These are phyloP conservation scores for Torulaspora indica DNA, from an alignment of 805 yeast species.

Conservation along the genomic window DNA sequence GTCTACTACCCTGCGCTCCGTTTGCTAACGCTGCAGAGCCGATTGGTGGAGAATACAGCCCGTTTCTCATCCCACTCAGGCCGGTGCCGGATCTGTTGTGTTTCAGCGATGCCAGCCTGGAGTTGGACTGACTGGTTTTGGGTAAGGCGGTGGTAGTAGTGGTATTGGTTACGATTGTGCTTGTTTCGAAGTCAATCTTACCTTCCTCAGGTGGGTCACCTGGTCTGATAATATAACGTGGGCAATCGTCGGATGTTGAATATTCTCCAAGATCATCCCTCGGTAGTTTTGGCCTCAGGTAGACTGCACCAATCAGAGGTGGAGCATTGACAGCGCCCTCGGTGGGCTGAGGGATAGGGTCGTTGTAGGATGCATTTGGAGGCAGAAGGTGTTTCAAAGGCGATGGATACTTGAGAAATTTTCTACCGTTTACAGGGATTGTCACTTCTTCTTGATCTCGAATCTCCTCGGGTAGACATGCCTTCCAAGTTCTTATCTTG, in stretches of 20 bases:
- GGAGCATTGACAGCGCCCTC: conserved; percentile 84
- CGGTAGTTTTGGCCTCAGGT: conserved; percentile 64
- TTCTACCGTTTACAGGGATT: conserved; percentile 61
- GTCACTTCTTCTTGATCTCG: conserved; percentile 79
- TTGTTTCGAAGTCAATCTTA: conserved; percentile 31
- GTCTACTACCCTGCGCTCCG: conserved; percentile 5
- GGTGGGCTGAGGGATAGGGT: conserved; percentile 77
- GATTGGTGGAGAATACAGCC: conserved; percentile 17
- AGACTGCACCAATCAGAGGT: conserved; percentile 91
- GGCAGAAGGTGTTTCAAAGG: conserved; percentile 79
- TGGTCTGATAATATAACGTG: conserved; percentile 43
- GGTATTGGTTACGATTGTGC: conserved; percentile 27
- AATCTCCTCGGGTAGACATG: conserved; percentile 95
- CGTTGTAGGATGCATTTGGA: conserved; percentile 63
- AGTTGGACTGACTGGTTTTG: conserved; percentile 22
- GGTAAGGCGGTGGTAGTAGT: conserved; percentile 22
- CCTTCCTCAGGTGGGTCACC: conserved; percentile 39
- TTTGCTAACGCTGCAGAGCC: conserved; percentile 14
- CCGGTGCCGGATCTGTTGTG: conserved; percentile 18
- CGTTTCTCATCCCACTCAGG: conserved; percentile 21
- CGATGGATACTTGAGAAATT: conserved; percentile 71
- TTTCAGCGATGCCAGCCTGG: conserved; percentile 19
- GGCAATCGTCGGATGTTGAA: conserved; percentile 45
- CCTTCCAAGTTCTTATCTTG: conserved; percentile 96
- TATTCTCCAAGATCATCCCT: conserved; percentile 83